phyloP scores from a whole-genome alignment of 495 filamentous ascomycete species.

The Neurospora africana region DNA sequence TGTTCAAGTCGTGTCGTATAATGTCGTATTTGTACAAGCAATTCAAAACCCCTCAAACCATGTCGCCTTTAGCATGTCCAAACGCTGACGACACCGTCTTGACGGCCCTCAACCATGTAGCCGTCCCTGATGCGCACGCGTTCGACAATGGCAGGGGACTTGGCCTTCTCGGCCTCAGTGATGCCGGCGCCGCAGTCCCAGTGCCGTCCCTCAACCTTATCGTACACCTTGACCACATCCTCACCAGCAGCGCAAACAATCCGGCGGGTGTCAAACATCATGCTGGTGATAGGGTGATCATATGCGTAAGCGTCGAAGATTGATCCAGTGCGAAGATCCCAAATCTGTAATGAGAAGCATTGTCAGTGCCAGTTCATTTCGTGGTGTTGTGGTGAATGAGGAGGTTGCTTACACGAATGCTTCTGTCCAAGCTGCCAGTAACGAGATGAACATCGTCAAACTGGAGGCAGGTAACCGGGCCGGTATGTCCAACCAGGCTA shows the following conservation, averaged over 20 bases:
- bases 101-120: conserved; percentile 82
- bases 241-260: conserved; percentile 89
- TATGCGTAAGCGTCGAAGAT: conserved; percentile 97
- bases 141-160: conserved; percentile 62
- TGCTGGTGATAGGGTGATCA: conserved; percentile 83
- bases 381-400: conserved; percentile 3
- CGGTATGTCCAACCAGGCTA: conserved; percentile 92
- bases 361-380: background rate
- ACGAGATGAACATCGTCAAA: conserved; percentile 95
- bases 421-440: conserved; percentile 87
- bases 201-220: conserved; percentile 89
- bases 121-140: conserved; percentile 86
- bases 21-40: background rate
- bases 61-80: conserved; percentile 65
- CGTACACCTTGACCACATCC: conserved; percentile 91
- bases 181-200: conserved; percentile 93
- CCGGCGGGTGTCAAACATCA: conserved; percentile 91
- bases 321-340: conserved; percentile 93
- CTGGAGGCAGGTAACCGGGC: conserved; percentile 87
- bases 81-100: conserved; percentile 78
- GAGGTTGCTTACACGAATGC: conserved; percentile 66
- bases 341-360: conserved; percentile 54
- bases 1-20: background rate
- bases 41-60: background rate
- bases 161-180: conserved; percentile 49